Evolutionary conservation across 2,329 filamentous ascomycete species (phyloP).

Genomic region (Corniculantispora saksenae): DNA sequence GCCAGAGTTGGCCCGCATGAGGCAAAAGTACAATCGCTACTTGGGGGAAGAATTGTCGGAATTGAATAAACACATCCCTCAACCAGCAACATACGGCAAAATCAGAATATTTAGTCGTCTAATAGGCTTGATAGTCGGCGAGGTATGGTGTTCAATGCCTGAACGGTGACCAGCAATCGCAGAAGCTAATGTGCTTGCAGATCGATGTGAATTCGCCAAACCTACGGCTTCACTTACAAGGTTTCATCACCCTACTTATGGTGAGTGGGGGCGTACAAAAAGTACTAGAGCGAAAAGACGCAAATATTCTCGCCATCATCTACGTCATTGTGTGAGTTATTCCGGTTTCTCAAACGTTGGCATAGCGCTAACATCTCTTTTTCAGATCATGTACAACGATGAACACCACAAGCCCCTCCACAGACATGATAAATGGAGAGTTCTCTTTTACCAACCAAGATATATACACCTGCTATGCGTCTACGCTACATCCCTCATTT

Average conservation of each 20-base stretch:
- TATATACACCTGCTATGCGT: not conserved
- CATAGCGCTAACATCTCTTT: no score
- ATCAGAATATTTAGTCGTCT: not conserved
- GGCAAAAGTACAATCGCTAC: not conserved
- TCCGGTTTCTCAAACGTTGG: no score
- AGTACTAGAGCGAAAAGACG: not conserved
- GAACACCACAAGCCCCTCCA: not conserved
- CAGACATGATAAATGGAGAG: not conserved
- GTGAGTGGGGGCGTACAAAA: not conserved
- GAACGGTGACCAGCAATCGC: no score
- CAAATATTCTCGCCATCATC: not conserved
- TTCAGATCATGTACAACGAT: not conserved
- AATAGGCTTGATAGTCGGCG: not conserved
- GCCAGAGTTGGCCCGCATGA: not conserved
- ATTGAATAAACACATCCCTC: not conserved
- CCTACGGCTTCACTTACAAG: not conserved
- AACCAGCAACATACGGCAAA: not conserved
- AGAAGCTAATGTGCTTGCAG: not conserved
- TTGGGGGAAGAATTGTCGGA: not conserved
- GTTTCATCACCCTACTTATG: not conserved
- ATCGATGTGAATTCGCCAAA: not conserved
- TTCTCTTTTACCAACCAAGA: not conserved
- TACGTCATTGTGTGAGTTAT: not conserved
- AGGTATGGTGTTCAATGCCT: not conserved
- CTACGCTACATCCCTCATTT: not conserved